Conservation (phyloP, 75 land plant species). For the Gnetum montanum region DNA sequence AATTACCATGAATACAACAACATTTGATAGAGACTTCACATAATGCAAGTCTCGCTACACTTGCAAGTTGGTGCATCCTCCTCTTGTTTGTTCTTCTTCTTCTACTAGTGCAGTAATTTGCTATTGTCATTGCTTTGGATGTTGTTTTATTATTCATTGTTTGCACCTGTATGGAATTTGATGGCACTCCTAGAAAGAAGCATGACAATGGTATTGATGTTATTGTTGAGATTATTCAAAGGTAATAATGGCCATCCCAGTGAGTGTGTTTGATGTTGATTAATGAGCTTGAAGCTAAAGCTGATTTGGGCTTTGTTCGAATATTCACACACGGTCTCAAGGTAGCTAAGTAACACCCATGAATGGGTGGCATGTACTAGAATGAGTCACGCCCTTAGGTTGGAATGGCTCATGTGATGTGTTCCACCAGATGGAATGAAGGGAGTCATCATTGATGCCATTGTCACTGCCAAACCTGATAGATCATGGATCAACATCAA, state of each 20-base stretch:
- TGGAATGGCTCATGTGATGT: conserved; percentile 80
- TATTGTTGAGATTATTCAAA: conserved; percentile 16
- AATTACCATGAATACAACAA: conserved; percentile 61
- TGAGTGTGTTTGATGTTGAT: too few species aligned
- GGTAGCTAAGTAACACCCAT: conserved; percentile 38
- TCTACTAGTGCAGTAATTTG: too few species aligned
- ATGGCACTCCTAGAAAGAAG: conserved; percentile 55
- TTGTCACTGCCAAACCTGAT: conserved; percentile 87
- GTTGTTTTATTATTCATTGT: conserved; percentile 53
- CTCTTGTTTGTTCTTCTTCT: conserved; percentile 54
- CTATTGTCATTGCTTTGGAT: too few species aligned
- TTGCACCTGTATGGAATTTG: conserved; percentile 28
- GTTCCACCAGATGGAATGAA: conserved; percentile 88
- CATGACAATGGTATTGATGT: too few species aligned
- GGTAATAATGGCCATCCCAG: conserved; percentile 7
- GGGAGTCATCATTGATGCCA: conserved; percentile 95
- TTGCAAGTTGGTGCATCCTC: conserved; percentile 30
- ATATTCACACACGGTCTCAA: conserved; percentile 60
- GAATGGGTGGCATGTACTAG: conserved; percentile 52
- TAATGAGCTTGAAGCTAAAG: conserved; percentile 35
- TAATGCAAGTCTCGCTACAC: conserved; percentile 66
- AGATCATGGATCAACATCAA: conserved; percentile 86
- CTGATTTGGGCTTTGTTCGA: conserved; percentile 19
- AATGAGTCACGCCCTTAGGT: conserved; percentile 93
- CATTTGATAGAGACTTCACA: conserved; percentile 59